Conservation (phyloP, 495 filamentous ascomycete species). For the Podospora comata region DNA sequence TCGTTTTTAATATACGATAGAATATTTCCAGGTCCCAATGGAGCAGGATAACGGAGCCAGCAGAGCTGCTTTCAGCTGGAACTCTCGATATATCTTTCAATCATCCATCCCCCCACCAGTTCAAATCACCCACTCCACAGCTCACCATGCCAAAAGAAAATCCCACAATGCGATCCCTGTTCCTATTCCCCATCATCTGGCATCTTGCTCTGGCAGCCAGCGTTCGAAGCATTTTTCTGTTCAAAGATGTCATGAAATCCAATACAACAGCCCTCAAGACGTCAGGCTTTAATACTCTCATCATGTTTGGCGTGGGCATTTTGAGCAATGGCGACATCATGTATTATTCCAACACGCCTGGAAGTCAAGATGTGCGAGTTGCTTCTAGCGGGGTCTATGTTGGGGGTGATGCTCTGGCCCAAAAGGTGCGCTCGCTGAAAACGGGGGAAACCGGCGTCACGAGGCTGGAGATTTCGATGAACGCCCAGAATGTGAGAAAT, state of each 20-base stretch:
- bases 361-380: slow-evolving; percentile 34
- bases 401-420: slow-evolving; percentile 38
- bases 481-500: slow-evolving; percentile 38
- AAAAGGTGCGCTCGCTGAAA: slow-evolving; percentile 44
- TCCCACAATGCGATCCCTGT: too few relatives aligned
- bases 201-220: slow-evolving; percentile 12
- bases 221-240: slow-evolving; percentile 41
- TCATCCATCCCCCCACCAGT: too few relatives aligned
- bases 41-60: too few relatives aligned
- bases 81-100: too few relatives aligned
- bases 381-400: slow-evolving; percentile 38
- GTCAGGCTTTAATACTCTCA: slow-evolving; percentile 41
- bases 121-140: too few relatives aligned
- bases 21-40: too few relatives aligned
- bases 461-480: slow-evolving; percentile 44
- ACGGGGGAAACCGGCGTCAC: slow-evolving; percentile 29
- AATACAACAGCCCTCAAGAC: slow-evolving; percentile 37
- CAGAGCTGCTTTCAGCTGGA: too few relatives aligned
- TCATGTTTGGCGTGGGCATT: slow-evolving; percentile 45
- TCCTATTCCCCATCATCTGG: too few relatives aligned
- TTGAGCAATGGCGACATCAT: slow-evolving; percentile 42
- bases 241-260: slow-evolving; percentile 47
- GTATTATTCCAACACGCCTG: slow-evolving; percentile 48
- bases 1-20: too few relatives aligned
- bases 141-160: too few relatives aligned